phyloP scores from a whole-genome alignment of 2,329 filamentous ascomycete genomes.

The Aspergillus clavatus region DNA sequence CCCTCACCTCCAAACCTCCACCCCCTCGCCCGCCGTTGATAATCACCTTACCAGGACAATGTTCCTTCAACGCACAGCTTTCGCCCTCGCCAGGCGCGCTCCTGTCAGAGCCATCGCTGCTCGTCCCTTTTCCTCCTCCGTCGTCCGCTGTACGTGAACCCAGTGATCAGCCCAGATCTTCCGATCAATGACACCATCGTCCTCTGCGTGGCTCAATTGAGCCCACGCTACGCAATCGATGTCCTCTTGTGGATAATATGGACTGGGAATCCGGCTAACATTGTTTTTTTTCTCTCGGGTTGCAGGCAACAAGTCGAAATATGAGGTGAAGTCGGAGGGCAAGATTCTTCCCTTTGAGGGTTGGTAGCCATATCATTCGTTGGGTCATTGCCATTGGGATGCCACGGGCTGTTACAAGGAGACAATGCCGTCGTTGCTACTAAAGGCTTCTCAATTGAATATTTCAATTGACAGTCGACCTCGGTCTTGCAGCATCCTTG shows the following conservation, averaged over 20 bases:
- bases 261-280: constrained; percentile 20
- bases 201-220: constrained; percentile 20
- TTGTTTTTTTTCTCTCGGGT: constrained; percentile 7
- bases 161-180: constrained; percentile 13
- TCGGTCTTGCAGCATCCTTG: not conserved
- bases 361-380: constrained; percentile 24
- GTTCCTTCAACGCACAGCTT: constrained; percentile 46
- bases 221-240: constrained; percentile 1
- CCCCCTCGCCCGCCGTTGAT: no score
- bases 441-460: not conserved
- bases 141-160: constrained; percentile 44
- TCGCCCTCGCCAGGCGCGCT: constrained; percentile 43
- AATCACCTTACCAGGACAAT: constrained; percentile 32
- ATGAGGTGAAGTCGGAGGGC: constrained; percentile 37
- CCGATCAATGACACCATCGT: constrained; percentile 1
- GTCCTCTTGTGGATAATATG: not conserved
- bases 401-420: not conserved
- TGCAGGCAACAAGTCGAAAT: constrained; percentile 37
- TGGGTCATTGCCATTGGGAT: not conserved
- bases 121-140: constrained; percentile 44
- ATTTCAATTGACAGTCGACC: not conserved
- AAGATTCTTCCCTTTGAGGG: constrained; percentile 44
- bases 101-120: constrained; percentile 39
- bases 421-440: not conserved
- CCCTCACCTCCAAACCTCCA: constrained; percentile 21